These are phyloP conservation scores for Coemansia sp. DNA, from an alignment of 192 early-diverging fungal genomes.

Conservation along the genomic window DNA sequence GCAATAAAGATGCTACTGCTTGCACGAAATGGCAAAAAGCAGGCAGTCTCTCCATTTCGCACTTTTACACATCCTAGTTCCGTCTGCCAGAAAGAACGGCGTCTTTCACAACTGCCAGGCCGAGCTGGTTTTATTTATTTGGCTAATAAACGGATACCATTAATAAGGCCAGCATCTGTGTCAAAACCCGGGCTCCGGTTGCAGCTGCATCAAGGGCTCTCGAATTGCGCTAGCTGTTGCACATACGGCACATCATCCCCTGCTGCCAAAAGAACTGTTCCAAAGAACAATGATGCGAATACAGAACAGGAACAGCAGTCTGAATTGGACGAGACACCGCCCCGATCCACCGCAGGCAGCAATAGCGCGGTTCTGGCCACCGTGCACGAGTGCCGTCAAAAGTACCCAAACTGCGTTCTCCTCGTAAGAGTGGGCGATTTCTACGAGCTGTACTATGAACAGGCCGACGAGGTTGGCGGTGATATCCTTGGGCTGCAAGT, in stretches of 20 bases:
- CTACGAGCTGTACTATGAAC: constrained; percentile 78
- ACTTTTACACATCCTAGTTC: neutral
- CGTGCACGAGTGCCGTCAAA: constrained; percentile 58
- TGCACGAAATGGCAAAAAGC: neutral
- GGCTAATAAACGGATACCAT: neutral
- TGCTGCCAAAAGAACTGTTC: neutral
- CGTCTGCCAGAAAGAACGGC: neutral
- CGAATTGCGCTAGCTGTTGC: neutral
- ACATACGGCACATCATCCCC: neutral
- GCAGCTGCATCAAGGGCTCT: neutral
- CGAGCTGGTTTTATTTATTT: neutral
- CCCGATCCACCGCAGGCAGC: constrained; percentile 7
- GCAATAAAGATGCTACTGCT: neutral
- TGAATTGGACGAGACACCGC: neutral
- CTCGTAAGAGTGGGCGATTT: constrained; percentile 79
- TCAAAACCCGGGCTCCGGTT: too few relatives aligned
- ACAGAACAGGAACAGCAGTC: neutral
- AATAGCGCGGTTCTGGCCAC: constrained; percentile 44
- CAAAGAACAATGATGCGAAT: neutral
- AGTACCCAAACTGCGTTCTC: constrained; percentile 69
- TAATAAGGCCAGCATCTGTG: too few relatives aligned
- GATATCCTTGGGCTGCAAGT: constrained; percentile 69
- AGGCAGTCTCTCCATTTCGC: neutral
- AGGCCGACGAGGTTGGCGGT: constrained; percentile 64
- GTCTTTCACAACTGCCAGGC: neutral